These are phyloP conservation scores for Trypanosoma brucei DNA, from an alignment of 208 protist genomes.

Conservation along the genomic window DNA sequence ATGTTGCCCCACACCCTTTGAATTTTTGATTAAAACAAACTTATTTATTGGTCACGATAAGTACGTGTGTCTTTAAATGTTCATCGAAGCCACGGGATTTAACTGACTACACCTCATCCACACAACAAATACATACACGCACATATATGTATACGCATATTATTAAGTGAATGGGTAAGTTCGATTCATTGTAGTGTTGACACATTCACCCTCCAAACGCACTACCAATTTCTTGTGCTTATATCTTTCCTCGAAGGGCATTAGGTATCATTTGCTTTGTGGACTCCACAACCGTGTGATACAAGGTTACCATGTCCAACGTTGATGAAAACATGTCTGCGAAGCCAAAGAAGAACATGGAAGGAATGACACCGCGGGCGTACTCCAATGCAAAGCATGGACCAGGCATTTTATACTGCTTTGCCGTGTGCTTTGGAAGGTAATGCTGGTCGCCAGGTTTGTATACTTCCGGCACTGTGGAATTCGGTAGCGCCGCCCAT, in stretches of 20 bases:
- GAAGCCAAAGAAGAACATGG: constrained; percentile 91
- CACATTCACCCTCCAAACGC: no score
- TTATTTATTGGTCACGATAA: no score
- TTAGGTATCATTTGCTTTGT: constrained; percentile 69
- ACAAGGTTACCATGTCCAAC: constrained; percentile 68
- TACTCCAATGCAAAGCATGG: constrained; percentile 91
- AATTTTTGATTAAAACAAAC: no score
- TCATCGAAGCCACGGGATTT: no score
- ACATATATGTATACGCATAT: no score
- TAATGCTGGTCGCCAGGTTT: constrained; percentile 70
- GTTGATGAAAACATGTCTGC: constrained; percentile 79
- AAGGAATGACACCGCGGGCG: constrained; percentile 85
- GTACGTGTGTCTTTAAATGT: no score
- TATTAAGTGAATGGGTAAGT: no score
- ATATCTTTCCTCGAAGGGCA: constrained; percentile 73
- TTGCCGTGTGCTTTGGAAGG: constrained; percentile 53
- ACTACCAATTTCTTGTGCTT: constrained; percentile 12
- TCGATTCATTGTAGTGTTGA: no score
- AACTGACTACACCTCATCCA: no score
- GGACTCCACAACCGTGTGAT: constrained; percentile 60
- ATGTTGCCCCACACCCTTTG: no score
- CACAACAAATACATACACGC: no score
- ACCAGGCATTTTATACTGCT: constrained; percentile 90
- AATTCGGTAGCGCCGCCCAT: constrained; percentile 53
- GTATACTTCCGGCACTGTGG: constrained; percentile 53